Base-by-base conservation (phyloP, 2,329 filamentous ascomycete species). In the Fusarium brevicatenulatum region DNA sequence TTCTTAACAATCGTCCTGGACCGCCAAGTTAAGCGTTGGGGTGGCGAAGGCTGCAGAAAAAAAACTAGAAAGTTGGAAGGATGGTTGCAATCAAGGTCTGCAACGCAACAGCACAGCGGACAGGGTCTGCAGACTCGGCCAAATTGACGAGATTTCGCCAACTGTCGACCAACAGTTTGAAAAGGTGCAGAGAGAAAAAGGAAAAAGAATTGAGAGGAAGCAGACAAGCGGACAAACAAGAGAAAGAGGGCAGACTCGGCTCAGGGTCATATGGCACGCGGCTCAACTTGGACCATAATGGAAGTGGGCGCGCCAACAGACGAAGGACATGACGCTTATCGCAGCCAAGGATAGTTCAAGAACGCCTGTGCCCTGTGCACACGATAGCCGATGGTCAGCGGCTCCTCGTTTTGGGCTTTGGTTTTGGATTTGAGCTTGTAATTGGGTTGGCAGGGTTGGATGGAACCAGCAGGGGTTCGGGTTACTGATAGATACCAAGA, bases 261-360 rank as follows among this genome's bases (percentile, higher is more conserved):
- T 58, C 53, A 74, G 59, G 64, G 42, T 62, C 64, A 69, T 57
- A 62, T 52, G 68, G 68, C 63, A 71, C 49, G 43, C 68, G 68
- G 60, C 44, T 74, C 59, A 65, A 63, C 55, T 70, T 73, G 71
- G 44, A 44, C 61, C 36, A 59, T 66, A 66, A 53, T 47, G 36
- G 44, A 40, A 69, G 69, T 63, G 68, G 68, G 71, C 63, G 63
- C 70, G 68, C 61, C 63, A 62, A 73, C 62, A 52, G 50, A 44
- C 34, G 60, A 73, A 66, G 50, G 66, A 66, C 63, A 70, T 77
- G 74, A 74, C 75, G 75, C 75, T 77, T 77, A 77, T 76, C 75
- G 72, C 73, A 69, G 55, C 62, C 57, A 68, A 62, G 70, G 55
- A 72, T 59, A 57, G 59, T 57, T 54, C 49, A 64, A 68, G 43